Evolutionary conservation across 164 flowering plant genomes (phyloP).

Genomic region (Chloranthus sessilifolius): DNA sequence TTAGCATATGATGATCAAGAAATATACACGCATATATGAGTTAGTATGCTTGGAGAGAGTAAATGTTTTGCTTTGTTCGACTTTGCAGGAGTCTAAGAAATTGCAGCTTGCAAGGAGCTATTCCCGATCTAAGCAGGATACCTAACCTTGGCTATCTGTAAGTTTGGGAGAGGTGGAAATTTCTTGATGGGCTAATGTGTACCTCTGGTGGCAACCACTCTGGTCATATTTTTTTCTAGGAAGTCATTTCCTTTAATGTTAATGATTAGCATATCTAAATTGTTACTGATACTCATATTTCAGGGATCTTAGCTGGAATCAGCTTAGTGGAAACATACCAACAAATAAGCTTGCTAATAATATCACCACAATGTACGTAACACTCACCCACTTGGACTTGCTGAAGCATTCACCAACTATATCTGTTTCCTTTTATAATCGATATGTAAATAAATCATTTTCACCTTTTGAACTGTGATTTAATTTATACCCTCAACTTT

Average conservation of each 20-base stretch:
- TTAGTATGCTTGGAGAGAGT: no score
- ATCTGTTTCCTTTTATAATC: neutral
- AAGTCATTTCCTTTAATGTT: neutral
- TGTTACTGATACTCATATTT: constrained; percentile 5
- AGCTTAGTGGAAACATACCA: constrained; percentile 63
- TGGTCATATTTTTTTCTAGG: no score
- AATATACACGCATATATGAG: no score
- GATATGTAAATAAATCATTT: neutral
- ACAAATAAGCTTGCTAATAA: constrained; percentile 43
- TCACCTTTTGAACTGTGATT: neutral
- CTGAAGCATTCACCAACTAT: neutral
- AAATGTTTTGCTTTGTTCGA: no score
- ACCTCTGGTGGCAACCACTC: neutral
- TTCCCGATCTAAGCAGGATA: constrained; percentile 69
- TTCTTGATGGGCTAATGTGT: neutral
- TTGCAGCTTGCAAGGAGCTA: constrained; percentile 66
- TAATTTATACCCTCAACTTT: neutral
- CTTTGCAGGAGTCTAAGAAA: constrained; percentile 80
- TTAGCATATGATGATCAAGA: no score
- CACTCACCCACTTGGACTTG: neutral
- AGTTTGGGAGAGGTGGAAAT: constrained; percentile 18
- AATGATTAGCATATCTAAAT: neutral
- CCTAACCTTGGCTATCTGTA: constrained; percentile 59
- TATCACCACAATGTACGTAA: constrained; percentile 72
- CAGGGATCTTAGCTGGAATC: constrained; percentile 86